phyloP scores from a whole-genome alignment of 352 stramenopile species.

The Pilasporangium apinafurcum region DNA sequence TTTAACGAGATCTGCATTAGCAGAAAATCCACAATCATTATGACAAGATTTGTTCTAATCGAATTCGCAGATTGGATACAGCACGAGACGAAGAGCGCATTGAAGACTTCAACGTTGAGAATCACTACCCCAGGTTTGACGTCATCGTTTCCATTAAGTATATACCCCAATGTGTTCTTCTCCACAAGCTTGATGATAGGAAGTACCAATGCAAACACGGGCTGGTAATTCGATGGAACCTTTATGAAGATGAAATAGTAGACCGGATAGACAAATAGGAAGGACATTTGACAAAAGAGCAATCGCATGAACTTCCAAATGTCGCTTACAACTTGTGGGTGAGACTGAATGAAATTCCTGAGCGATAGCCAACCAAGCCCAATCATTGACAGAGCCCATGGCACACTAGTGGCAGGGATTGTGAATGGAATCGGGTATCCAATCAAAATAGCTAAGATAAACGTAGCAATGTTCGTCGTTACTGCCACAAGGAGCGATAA shows the following conservation, averaged over 20 bases:
- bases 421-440: slow-evolving; percentile 30
- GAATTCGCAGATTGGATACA: slow-evolving; percentile 34
- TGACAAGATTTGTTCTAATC: slow-evolving; percentile 11
- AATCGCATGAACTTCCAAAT: slow-evolving; percentile 7
- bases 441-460: no score
- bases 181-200: slow-evolving; percentile 25
- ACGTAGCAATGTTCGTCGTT: no score
- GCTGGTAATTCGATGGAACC: slow-evolving; percentile 4
- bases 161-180: no score
- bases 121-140: slow-evolving; percentile 19
- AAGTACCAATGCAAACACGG: slow-evolving; percentile 13
- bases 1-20: slow-evolving; percentile 1
- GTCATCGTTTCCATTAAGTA: slow-evolving; percentile 10
- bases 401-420: slow-evolving; percentile 8
- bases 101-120: slow-evolving; percentile 40
- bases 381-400: slow-evolving; percentile 1
- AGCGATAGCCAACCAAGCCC: slow-evolving; percentile 3
- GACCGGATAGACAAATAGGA: slow-evolving; percentile 6
- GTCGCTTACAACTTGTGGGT: slow-evolving; percentile 7
- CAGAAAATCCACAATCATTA: slow-evolving; percentile 15
- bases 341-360: slow-evolving; percentile 4
- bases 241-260: slow-evolving; percentile 10
- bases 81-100: slow-evolving; percentile 28
- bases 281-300: not conserved
- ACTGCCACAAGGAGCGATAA: no score